phyloP scores from a whole-genome alignment of 73 alveolate species.

The Blepharisma japonicum region DNA sequence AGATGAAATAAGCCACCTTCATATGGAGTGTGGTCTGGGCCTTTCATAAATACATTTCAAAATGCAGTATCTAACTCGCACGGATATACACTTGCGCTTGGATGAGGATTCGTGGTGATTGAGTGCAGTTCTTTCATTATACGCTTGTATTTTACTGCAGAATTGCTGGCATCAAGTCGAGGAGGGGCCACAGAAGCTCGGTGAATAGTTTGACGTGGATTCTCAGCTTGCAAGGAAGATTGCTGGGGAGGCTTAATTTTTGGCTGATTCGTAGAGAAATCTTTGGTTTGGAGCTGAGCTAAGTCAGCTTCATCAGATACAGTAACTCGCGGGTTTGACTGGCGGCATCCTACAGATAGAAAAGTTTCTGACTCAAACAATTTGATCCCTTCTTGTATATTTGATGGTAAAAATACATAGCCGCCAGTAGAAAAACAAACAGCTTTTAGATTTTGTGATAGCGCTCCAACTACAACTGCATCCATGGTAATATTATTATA shows the following conservation, averaged over 20 bases:
- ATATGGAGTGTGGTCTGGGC: conserved; percentile 47
- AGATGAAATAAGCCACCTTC: conserved; percentile 56
- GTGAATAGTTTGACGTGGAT: no score
- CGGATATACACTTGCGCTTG: conserved; percentile 36
- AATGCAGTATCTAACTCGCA: conserved; percentile 34
- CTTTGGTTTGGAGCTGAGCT: background rate
- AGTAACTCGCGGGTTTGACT: background rate
- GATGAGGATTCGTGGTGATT: conserved; percentile 18
- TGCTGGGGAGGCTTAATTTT: no score
- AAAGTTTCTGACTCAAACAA: conserved; percentile 46
- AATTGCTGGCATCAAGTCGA: no score
- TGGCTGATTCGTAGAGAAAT: background rate
- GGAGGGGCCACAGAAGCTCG: no score
- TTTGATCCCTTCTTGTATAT: conserved; percentile 38
- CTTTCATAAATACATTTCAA: conserved; percentile 45
- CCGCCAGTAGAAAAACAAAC: conserved; percentile 53
- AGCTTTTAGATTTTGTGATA: conserved; percentile 43
- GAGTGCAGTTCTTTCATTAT: conserved; percentile 33
- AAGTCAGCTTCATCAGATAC: background rate
- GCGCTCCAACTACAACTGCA: conserved; percentile 46
- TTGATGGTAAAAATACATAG: conserved; percentile 42
- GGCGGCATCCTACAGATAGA: conserved; percentile 33
- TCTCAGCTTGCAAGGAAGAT: no score
- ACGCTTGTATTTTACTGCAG: conserved; percentile 8
- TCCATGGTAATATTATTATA: conserved; percentile 40